Evolutionary conservation across 139 green algal genomes (phyloP).

Genomic region (Haematococcus sp.): DNA sequence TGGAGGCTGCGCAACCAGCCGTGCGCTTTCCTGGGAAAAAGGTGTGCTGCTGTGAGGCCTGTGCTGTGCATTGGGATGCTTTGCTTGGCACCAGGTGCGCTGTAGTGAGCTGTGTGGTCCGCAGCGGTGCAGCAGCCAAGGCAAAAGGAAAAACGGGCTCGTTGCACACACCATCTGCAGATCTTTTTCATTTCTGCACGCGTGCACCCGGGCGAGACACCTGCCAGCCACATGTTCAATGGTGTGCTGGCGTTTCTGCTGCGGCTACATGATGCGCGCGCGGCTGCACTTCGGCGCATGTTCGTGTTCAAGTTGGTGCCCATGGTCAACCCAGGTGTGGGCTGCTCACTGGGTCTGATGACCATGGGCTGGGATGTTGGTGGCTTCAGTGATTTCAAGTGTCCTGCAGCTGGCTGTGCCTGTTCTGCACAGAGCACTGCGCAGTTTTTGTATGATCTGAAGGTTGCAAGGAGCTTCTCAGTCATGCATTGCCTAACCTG

Average conservation of each 20-base stretch:
- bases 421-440: too few relatives aligned
- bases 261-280: slow-evolving; percentile 41
- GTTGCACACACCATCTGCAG: slow-evolving; percentile 10
- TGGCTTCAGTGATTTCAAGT: too few relatives aligned
- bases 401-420: too few relatives aligned
- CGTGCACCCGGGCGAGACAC: slow-evolving; percentile 72
- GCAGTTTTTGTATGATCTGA: too few relatives aligned
- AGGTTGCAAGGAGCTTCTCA: too few relatives aligned
- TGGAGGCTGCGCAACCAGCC: background rate
- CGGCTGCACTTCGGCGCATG: slow-evolving; percentile 32
- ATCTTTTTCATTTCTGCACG: slow-evolving; percentile 57
- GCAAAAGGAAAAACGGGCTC: background rate
- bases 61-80: too few relatives aligned
- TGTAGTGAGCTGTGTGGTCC: too few relatives aligned
- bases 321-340: slow-evolving; percentile 47
- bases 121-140: background rate
- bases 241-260: slow-evolving; percentile 63
- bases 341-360: too few relatives aligned
- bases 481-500: too few relatives aligned
- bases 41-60: slow-evolving; percentile 2
- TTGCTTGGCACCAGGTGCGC: too few relatives aligned
- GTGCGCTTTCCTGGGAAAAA: slow-evolving; percentile 18
- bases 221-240: slow-evolving; percentile 60
- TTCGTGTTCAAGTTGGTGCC: slow-evolving; percentile 73
- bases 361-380: too few relatives aligned